Evolutionary conservation across 768 basidiomycete genomes (phyloP), one percentile per base, ranked within the genome.

Genomic region (Lyophyllum decastes): DNA sequence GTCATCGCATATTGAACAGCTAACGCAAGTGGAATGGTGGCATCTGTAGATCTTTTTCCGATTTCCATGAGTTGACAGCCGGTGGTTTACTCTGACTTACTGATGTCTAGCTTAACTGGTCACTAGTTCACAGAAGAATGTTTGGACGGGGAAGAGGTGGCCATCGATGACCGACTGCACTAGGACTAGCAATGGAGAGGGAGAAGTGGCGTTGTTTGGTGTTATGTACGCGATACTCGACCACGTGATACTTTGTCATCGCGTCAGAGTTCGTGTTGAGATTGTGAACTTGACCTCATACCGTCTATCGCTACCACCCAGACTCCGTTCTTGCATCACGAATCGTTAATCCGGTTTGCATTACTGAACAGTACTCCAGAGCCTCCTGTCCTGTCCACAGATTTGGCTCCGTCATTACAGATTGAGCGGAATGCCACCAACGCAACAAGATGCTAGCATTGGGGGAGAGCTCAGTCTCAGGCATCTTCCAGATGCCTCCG

Each of bases 401-500:
- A 38, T 38, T 16, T 17, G 8, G 16, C 35, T 16, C 45, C 7
- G 11, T 33, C 8, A 17, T n/a, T n/a, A 1, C 49, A 50, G n/a
- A 33, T 30, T 17, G 22, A 9, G 22, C n/a, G 12, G 30, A n/a
- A 68, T 73, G 65, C 67, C 68, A 61, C 69, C 62, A 50, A 50
- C 40, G n/a, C 53, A 35, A 45, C 52, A 64, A 61, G 65, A 71
- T 19, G 68, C 70, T 40, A 75, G 76, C 5, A 30, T 10, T 10
- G 30, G 30, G n/a, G 69, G 64, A 43, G 77, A 77, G 52, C 68
- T 82, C 21, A 87, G 82, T 55, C 68, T 79, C 48, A 76, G 80
- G 64, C 81, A 84, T 67, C 64, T 85, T 25, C 84, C 84, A 40
- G 83, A 87, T 59, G 65, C 78, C 50, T 82, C 81, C 24, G 76